These are phyloP conservation scores for Hypocreales sp. DNA, from an alignment of 2,329 filamentous ascomycete genomes.

Conservation along the genomic window DNA sequence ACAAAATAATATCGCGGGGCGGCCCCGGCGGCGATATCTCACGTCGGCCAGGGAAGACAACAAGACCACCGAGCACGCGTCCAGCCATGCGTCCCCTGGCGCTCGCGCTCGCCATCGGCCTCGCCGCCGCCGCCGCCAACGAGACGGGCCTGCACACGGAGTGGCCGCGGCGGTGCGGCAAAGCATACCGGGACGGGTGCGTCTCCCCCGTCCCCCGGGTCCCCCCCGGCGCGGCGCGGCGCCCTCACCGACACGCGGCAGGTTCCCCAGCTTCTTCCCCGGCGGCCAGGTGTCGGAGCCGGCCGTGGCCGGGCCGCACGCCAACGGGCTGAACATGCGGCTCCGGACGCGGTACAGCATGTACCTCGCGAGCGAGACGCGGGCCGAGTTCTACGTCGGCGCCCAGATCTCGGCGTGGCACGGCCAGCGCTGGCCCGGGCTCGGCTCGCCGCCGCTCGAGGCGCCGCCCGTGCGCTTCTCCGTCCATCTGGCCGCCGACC, in stretches of 20 bases:
- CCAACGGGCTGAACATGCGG: slow-evolving; percentile 26
- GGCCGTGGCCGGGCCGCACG: slow-evolving; percentile 12
- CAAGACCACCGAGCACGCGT: background rate
- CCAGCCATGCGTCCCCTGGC: background rate
- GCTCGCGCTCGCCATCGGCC: background rate
- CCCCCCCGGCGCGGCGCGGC: too few relatives aligned
- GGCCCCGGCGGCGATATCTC: too few relatives aligned
- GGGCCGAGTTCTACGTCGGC: slow-evolving; percentile 26
- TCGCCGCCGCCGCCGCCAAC: slow-evolving; percentile 5
- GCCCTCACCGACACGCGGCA: too few relatives aligned
- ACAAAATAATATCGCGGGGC: too few relatives aligned
- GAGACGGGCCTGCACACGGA: slow-evolving; percentile 24
- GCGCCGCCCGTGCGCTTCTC: slow-evolving; percentile 17
- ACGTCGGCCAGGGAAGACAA: too few relatives aligned
- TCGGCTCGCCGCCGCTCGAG: slow-evolving; percentile 6
- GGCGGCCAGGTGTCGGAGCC: slow-evolving; percentile 26
- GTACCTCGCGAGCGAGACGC: slow-evolving; percentile 24
- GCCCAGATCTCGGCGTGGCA: slow-evolving; percentile 24
- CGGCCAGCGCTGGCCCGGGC: slow-evolving; percentile 19
- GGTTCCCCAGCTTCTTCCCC: slow-evolving; percentile 25
- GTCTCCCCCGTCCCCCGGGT: too few relatives aligned
- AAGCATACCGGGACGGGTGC: slow-evolving; percentile 26
- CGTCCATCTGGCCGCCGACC: slow-evolving; percentile 17
- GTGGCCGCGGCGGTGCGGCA: slow-evolving; percentile 31
- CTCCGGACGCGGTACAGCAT: slow-evolving; percentile 29